Conservation (phyloP, 176 grass and related monocot species). For the Dendrocalamus sinicus region DNA sequence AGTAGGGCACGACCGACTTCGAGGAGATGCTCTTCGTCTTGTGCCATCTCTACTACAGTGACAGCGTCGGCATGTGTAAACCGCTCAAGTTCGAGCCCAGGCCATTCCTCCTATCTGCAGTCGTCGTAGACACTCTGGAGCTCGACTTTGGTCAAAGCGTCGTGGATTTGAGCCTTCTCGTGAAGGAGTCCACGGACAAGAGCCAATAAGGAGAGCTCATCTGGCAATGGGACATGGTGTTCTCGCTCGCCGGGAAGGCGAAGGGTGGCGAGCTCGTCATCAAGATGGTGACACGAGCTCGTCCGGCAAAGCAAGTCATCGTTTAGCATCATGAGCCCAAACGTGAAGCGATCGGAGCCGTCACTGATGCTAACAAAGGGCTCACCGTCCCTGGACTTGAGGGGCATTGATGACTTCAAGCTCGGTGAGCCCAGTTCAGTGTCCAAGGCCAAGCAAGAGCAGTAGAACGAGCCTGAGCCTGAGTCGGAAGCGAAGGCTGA, state of each 20-base stretch:
- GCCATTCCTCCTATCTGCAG: constrained; percentile 60
- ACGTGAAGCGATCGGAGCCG: constrained; percentile 48
- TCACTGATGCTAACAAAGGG: constrained; percentile 49
- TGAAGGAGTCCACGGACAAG: constrained; percentile 83
- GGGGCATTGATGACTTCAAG: constrained; percentile 86
- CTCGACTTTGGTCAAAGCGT: constrained; percentile 71
- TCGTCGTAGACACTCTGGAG: constrained; percentile 82
- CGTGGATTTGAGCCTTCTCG: constrained; percentile 69
- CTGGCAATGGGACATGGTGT: constrained; percentile 69
- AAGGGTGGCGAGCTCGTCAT: constrained; percentile 81
- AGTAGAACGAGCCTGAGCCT: constrained; percentile 16
- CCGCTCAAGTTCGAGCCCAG: constrained; percentile 65
- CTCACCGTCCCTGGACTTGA: constrained; percentile 51
- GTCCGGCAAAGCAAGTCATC: constrained; percentile 70
- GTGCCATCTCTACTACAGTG: constrained; percentile 82
- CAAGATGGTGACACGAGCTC: constrained; percentile 54
- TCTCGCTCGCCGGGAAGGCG: constrained; percentile 77
- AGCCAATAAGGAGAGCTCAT: constrained; percentile 64
- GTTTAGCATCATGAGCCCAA: constrained; percentile 85
- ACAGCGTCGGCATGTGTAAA: constrained; percentile 54
- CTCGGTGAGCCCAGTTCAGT: constrained; percentile 64
- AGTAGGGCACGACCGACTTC: constrained; percentile 71
- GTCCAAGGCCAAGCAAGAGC: constrained; percentile 32
- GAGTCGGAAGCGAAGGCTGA: constrained; percentile 46
- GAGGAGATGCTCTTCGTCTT: constrained; percentile 91